Conservation (phyloP, 23 red algal species). For the Pyropia yezoensis region DNA sequence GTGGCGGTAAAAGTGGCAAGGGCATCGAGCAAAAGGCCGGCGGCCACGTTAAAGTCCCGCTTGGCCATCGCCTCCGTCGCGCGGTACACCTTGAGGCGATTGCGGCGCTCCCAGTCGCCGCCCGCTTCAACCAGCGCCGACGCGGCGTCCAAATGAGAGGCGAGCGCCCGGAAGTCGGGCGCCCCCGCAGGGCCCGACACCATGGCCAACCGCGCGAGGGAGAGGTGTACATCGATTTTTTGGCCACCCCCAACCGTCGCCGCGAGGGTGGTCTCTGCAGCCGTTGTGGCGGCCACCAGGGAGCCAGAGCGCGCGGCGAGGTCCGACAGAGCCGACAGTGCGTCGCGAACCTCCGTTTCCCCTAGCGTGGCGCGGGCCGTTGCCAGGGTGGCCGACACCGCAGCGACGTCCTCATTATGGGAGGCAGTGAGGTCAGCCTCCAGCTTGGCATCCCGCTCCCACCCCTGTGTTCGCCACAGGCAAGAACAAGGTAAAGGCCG, state of each 20-base stretch:
- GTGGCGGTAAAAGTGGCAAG: slow-evolving; percentile 91
- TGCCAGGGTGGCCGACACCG: slow-evolving; percentile 53
- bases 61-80: slow-evolving; percentile 56
- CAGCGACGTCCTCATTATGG: slow-evolving; percentile 33
- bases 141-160: slow-evolving; percentile 48
- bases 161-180: slow-evolving; percentile 34
- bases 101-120: slow-evolving; percentile 97
- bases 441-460: slow-evolving; percentile 46
- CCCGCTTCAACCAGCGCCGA: slow-evolving; percentile 74
- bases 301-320: slow-evolving; percentile 68
- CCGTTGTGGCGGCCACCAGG: slow-evolving; percentile 41
- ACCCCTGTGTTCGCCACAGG: slow-evolving; percentile 15
- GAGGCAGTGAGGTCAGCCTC: slow-evolving; percentile 19
- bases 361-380: slow-evolving; percentile 74
- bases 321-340: slow-evolving; percentile 55
- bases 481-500: background rate
- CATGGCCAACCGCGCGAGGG: slow-evolving; percentile 73
- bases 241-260: slow-evolving; percentile 82
- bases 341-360: slow-evolving; percentile 93
- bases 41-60: slow-evolving; percentile 64
- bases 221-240: slow-evolving; percentile 83
- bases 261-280: slow-evolving; percentile 69
- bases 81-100: slow-evolving; percentile 96
- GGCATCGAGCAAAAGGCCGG: slow-evolving; percentile 74
- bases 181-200: slow-evolving; percentile 2